Percentiles rank a stretch among this genome's conserved stretches.
These are phyloP conservation scores for Moesziomyces parantarcticus DNA, from an alignment of 1,284 basidiomycete genomes.

Conservation along the genomic window DNA sequence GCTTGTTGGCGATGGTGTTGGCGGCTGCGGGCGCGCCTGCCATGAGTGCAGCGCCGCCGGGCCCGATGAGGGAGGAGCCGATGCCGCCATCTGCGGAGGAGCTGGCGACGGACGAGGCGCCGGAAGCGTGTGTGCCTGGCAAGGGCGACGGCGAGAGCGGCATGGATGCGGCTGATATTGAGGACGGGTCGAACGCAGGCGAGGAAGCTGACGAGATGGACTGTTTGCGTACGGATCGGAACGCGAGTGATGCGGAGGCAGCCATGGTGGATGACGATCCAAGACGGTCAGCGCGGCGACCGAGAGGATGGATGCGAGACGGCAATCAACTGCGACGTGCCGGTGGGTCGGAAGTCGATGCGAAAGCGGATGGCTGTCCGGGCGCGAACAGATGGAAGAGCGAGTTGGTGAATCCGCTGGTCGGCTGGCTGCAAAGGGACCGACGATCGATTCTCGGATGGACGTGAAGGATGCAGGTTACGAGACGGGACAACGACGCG, in stretches of 20 bases:
- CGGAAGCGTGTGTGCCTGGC: conserved; percentile 25
- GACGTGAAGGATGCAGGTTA: not conserved
- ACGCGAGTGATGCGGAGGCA: conserved; percentile 41
- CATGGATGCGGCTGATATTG: conserved; percentile 34
- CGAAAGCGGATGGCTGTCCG: too few species aligned
- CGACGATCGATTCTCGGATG: not conserved
- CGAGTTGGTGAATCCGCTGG: too few species aligned
- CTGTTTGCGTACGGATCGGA: conserved; percentile 47
- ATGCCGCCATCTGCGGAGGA: conserved; percentile 54
- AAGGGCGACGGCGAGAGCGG: conserved; percentile 31
- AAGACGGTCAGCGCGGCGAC: not conserved
- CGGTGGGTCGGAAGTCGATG: not conserved
- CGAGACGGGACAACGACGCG: not conserved
- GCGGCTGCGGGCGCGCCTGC: conserved; percentile 59
- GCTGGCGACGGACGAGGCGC: conserved; percentile 22
- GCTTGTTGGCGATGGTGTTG: conserved; percentile 62
- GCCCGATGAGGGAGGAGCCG: conserved; percentile 50
- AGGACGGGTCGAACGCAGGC: conserved; percentile 32
- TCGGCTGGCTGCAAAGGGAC: not conserved
- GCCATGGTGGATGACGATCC: conserved; percentile 19
- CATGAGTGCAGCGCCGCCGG: conserved; percentile 51
- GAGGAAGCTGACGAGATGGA: conserved; percentile 36
- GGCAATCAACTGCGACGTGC: not conserved
- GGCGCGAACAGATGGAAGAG: too few species aligned
- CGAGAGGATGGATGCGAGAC: conserved; percentile 3